A percentile compares a stretch with the other conserved stretches of the same genome.
phyloP scores from a whole-genome alignment of 768 basidiomycete genomes.

The Scleroderma bovista region DNA sequence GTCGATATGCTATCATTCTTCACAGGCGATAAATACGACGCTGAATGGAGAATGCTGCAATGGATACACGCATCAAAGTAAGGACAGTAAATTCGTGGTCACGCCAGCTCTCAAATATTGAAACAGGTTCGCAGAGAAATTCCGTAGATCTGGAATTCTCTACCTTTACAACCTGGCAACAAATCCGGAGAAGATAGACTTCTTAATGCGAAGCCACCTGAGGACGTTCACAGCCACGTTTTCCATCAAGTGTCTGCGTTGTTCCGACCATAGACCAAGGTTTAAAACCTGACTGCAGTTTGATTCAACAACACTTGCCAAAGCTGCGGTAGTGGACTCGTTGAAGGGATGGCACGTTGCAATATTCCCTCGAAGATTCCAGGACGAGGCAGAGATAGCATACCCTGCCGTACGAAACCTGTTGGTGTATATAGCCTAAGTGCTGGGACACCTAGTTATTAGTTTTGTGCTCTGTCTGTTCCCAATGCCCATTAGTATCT shows the following conservation, averaged over 20 bases:
- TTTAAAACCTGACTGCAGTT: not conserved
- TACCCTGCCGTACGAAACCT: not conserved
- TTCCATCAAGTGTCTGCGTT: not conserved
- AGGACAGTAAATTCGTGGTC: not conserved
- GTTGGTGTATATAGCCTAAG: too few species aligned
- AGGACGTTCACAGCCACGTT: not conserved
- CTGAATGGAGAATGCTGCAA: not conserved
- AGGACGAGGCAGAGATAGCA: constrained; percentile 4
- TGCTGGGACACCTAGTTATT: too few species aligned
- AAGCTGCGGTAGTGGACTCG: not conserved
- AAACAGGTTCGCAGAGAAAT: not conserved
- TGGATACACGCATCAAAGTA: not conserved
- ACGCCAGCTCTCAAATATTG: not conserved
- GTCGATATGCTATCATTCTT: not conserved
- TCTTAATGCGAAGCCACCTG: not conserved
- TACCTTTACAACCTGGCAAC: not conserved
- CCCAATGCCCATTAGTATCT: too few species aligned
- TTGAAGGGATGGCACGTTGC: not conserved
- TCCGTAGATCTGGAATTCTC: not conserved
- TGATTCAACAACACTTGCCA: not conserved
- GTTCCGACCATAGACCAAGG: not conserved
- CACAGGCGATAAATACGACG: not conserved
- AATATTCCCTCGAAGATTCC: not conserved
- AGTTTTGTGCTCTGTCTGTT: too few species aligned
- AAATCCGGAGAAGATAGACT: not conserved